Evolutionary conservation across 768 basidiomycete genomes (phyloP).

Genomic region (Hygrocybe coccinea): DNA sequence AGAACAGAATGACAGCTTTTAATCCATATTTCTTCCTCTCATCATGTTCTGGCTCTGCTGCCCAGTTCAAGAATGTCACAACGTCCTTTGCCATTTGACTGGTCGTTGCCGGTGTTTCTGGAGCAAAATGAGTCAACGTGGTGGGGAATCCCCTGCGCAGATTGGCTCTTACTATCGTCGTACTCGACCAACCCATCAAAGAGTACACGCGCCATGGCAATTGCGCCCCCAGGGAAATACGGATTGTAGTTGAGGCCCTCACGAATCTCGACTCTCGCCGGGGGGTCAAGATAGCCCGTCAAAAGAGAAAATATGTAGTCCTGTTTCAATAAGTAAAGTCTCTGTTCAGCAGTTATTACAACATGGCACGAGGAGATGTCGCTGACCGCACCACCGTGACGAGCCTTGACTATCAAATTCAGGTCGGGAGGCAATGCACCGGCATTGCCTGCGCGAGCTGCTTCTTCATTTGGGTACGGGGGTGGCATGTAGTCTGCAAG

Average conservation of each 20-base stretch:
- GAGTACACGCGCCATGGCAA: conserved; percentile 95
- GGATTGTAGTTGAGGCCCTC: conserved; percentile 99
- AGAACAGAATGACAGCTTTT: conserved; percentile 93
- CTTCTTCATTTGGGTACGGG: conserved; percentile 97
- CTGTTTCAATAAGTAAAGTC: conserved; percentile 34
- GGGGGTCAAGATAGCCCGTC: conserved; percentile 95
- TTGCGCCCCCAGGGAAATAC: conserved; percentile 98
- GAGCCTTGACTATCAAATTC: conserved; percentile 95
- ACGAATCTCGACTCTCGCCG: conserved; percentile 89
- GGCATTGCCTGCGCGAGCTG: conserved; percentile 87
- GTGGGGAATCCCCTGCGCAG: neutral
- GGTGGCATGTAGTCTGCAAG: conserved; percentile 93
- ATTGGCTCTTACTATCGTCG: conserved; percentile 48
- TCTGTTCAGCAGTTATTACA: neutral
- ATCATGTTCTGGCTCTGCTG: conserved; percentile 96
- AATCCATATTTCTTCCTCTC: conserved; percentile 95
- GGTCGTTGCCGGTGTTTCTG: conserved; percentile 92
- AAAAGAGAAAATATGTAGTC: conserved; percentile 97
- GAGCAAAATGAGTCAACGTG: conserved; percentile 1
- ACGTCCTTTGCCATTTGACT: conserved; percentile 99
- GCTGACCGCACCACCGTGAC: conserved; percentile 92
- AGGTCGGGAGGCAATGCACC: conserved; percentile 97
- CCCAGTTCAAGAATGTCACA: conserved; percentile 91
- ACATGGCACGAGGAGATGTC: conserved; percentile 5
- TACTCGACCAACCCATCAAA: conserved; percentile 97